phyloP scores from a whole-genome alignment of 2,329 filamentous ascomycete species.

The Seiridium cupressi region DNA sequence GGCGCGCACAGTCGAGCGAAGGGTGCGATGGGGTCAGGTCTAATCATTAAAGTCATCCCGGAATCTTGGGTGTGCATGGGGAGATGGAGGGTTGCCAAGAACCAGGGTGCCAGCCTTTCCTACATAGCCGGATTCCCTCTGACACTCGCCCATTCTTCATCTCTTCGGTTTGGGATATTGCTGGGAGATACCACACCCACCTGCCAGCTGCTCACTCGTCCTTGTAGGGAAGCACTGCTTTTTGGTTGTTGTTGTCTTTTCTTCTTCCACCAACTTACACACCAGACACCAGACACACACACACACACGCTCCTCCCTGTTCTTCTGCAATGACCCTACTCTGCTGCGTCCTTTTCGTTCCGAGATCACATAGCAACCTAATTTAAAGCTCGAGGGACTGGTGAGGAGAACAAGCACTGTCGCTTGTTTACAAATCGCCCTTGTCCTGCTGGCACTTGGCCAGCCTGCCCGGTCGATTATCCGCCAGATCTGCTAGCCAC shows the following conservation, averaged over 20 bases:
- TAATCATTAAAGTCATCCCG: slow-evolving; percentile 23
- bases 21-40: slow-evolving; percentile 15
- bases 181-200: neutral
- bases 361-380: too few relatives aligned
- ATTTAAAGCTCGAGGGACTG: too few relatives aligned
- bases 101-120: slow-evolving; percentile 23
- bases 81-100: slow-evolving; percentile 22
- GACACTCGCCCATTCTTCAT: slow-evolving; percentile 8
- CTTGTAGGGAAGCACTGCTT: neutral
- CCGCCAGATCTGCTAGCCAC: slow-evolving; percentile 8
- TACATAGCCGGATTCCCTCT: slow-evolving; percentile 11
- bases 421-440: too few relatives aligned
- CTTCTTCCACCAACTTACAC: too few relatives aligned
- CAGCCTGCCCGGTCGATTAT: slow-evolving; percentile 9
- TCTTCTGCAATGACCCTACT: slow-evolving; percentile 7
- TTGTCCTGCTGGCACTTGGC: slow-evolving; percentile 11
- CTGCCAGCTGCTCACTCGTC: neutral
- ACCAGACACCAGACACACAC: too few relatives aligned
- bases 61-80: slow-evolving; percentile 30
- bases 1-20: slow-evolving; percentile 15
- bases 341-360: too few relatives aligned
- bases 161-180: slow-evolving; percentile 4
- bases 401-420: too few relatives aligned
- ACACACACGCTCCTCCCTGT: neutral
- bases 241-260: slow-evolving; percentile 11